These are phyloP conservation scores for Paxillus involutus DNA, from an alignment of 768 basidiomycete genomes.

Conservation along the genomic window DNA sequence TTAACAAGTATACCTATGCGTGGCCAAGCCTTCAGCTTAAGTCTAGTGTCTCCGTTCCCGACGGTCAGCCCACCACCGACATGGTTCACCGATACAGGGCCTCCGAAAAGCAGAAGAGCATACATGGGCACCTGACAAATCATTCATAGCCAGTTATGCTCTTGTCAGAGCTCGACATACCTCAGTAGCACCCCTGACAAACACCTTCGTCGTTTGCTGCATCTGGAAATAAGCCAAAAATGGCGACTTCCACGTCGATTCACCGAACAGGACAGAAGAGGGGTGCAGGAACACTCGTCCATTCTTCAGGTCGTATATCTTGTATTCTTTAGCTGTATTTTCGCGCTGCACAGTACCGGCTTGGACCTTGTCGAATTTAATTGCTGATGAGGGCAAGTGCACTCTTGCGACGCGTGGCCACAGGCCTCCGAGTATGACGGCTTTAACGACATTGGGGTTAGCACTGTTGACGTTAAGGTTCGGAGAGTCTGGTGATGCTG, in stretches of 20 bases:
- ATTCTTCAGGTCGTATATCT: conserved; percentile 67
- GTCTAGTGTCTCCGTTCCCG: conserved; percentile 46
- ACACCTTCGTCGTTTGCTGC: conserved; percentile 79
- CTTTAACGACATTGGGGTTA: conserved; percentile 78
- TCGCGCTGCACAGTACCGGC: conserved; percentile 84
- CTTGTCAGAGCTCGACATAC: conserved; percentile 37
- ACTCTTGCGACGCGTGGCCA: conserved; percentile 84
- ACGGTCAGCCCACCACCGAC: conserved; percentile 74
- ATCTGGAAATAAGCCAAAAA: conserved; percentile 86
- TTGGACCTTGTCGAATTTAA: conserved; percentile 84
- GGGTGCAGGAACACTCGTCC: conserved; percentile 82
- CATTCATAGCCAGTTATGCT: not conserved
- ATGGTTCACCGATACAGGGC: conserved; percentile 75
- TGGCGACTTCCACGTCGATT: conserved; percentile 70
- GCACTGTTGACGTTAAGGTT: conserved; percentile 63
- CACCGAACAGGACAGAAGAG: conserved; percentile 73
- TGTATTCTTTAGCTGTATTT: conserved; percentile 81
- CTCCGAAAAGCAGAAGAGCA: conserved; percentile 82
- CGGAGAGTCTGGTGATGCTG: conserved; percentile 44
- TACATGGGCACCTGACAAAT: conserved; percentile 76
- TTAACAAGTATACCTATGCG: conserved; percentile 89
- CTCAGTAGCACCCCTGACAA: conserved; percentile 85
- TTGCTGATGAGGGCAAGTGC: conserved; percentile 65
- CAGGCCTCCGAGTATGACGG: conserved; percentile 80
- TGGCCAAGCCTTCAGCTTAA: conserved; percentile 82